Percentiles rank a stretch among this genome's conserved stretches.
phyloP scores from a whole-genome alignment of 192 early-diverging fungal genomes.

The Backusella tuberculispora region DNA sequence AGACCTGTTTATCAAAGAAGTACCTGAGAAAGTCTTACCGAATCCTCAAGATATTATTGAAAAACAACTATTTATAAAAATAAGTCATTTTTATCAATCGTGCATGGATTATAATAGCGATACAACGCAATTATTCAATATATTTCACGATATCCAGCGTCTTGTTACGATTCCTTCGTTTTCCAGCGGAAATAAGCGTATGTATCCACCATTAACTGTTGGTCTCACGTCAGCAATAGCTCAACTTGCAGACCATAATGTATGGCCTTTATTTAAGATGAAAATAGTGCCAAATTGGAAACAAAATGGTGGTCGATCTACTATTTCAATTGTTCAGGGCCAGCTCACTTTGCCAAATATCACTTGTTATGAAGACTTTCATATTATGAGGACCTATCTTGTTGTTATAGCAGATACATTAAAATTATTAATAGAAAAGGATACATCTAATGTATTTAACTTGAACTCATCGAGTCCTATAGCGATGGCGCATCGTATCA shows the following conservation, averaged over 20 bases:
- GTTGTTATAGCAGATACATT: conserved; percentile 51
- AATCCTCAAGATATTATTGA: conserved; percentile 46
- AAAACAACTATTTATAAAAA: conserved; percentile 60
- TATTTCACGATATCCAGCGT: conserved; percentile 44
- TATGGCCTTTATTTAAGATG: conserved; percentile 54
- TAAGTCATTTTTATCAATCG: conserved; percentile 57
- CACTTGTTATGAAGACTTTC: conserved; percentile 61
- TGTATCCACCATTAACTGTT: background rate
- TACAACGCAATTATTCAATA: conserved; percentile 41
- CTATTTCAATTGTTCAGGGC: conserved; percentile 46
- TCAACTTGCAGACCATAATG: conserved; percentile 4
- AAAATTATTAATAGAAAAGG: conserved; percentile 33
- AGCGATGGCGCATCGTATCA: conserved; percentile 53
- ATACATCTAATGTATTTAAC: conserved; percentile 21
- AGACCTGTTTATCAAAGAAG: background rate
- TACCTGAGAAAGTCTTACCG: conserved; percentile 1
- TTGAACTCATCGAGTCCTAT: conserved; percentile 27
- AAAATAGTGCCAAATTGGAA: conserved; percentile 52
- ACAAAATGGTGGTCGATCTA: conserved; percentile 54
- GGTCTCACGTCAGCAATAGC: background rate
- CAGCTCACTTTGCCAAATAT: conserved; percentile 64
- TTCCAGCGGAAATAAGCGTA: background rate
- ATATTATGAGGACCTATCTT: conserved; percentile 49
- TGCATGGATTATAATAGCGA: conserved; percentile 57
- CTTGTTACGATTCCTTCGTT: conserved; percentile 22